Percentiles rank a stretch among this genome's conserved stretches.
These are phyloP conservation scores for Fusarium sambucinum DNA, from an alignment of 2,329 filamentous ascomycete genomes.

Conservation along the genomic window DNA sequence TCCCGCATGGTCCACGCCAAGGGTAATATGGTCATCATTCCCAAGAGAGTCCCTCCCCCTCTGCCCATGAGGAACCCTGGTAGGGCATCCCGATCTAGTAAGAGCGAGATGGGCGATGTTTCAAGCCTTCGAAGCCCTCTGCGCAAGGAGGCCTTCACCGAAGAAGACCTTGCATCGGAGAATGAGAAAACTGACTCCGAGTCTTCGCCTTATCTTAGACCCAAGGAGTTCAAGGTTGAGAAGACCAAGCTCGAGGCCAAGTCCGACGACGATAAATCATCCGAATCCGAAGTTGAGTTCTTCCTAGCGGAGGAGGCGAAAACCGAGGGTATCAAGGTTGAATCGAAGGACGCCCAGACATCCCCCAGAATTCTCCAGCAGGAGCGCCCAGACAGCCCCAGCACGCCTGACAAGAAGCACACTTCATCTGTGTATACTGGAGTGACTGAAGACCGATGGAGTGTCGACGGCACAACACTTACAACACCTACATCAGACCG, in stretches of 20 bases:
- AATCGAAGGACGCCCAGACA: constrained; percentile 23
- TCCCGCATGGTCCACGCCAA: constrained; percentile 77
- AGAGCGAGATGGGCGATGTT: constrained; percentile 70
- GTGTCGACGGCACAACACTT: constrained; percentile 54
- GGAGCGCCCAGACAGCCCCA: constrained; percentile 47
- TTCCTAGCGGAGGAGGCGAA: constrained; percentile 38
- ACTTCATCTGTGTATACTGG: constrained; percentile 56
- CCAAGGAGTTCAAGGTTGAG: constrained; percentile 39
- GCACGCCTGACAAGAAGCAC: constrained; percentile 52
- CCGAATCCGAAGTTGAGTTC: constrained; percentile 43
- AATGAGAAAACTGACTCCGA: constrained; percentile 41
- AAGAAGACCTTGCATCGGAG: constrained; percentile 47
- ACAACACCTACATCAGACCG: constrained; percentile 57
- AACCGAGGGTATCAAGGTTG: constrained; percentile 4
- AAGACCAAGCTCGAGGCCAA: constrained; percentile 26
- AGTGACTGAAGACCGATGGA: constrained; percentile 55
- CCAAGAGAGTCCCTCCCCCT: constrained; percentile 81
- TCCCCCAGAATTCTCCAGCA: constrained; percentile 29
- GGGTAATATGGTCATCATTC: constrained; percentile 85
- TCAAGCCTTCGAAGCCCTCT: constrained; percentile 63
- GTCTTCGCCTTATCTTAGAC: constrained; percentile 41
- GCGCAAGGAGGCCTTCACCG: constrained; percentile 62
- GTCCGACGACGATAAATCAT: constrained; percentile 26
- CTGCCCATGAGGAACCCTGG: constrained; percentile 83
- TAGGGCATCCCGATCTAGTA: constrained; percentile 65